Conservation (phyloP, 805 yeast genomes). For the Kodamaea restingae region DNA sequence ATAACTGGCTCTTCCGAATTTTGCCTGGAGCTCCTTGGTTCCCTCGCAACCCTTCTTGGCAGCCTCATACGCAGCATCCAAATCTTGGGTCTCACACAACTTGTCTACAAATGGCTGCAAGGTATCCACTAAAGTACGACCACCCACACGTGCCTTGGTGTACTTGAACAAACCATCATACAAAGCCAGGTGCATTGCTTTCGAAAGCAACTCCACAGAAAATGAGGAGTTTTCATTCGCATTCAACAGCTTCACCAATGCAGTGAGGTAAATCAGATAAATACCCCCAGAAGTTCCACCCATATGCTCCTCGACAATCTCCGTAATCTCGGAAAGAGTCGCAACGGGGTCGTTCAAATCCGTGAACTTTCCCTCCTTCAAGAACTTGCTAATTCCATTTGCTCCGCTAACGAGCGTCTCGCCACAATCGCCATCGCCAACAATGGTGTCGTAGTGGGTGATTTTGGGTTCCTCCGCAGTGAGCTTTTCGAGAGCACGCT, state of each 20-base stretch:
- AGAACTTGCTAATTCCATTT: constrained; percentile 56
- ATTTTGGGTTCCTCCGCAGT: constrained; percentile 64
- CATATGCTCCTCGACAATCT: constrained; percentile 84
- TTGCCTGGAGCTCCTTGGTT: constrained; percentile 73
- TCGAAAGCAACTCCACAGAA: constrained; percentile 34
- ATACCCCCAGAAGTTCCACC: constrained; percentile 97
- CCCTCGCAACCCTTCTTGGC: constrained; percentile 73
- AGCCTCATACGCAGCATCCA: constrained; percentile 59
- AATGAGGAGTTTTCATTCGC: constrained; percentile 25
- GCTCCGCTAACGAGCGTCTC: constrained; percentile 85
- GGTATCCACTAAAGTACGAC: constrained; percentile 85
- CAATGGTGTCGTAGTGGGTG: constrained; percentile 79
- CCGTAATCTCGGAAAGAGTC: constrained; percentile 69
- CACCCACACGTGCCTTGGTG: constrained; percentile 86
- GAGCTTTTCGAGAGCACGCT: constrained; percentile 35
- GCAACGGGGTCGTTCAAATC: constrained; percentile 47
- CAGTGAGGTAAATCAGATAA: constrained; percentile 79
- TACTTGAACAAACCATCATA: constrained; percentile 70
- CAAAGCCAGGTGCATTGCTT: constrained; percentile 56
- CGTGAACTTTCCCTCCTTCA: constrained; percentile 12
- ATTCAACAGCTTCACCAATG: constrained; percentile 54
- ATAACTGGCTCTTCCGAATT: constrained; percentile 91
- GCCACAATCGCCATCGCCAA: constrained; percentile 98
- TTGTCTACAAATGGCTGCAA: constrained; percentile 79
- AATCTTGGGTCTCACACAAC: constrained; percentile 47